phyloP scores from a whole-genome alignment of 352 stramenopile genomes.

The Elongisporangium prolatum region DNA sequence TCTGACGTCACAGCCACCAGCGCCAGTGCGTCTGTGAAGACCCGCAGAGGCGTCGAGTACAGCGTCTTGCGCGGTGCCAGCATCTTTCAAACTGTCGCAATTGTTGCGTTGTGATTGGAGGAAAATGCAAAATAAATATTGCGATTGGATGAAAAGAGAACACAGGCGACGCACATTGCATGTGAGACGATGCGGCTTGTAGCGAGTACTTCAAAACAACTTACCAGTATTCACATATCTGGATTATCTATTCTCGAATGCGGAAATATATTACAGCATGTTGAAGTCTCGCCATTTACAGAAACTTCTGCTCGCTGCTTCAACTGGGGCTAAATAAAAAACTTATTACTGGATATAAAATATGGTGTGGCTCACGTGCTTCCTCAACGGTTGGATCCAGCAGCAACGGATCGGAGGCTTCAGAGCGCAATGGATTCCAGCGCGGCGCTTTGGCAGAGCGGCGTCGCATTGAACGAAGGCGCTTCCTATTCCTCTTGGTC shows the following conservation, averaged over 20 bases:
- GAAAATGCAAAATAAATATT: background rate
- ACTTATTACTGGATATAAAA: background rate
- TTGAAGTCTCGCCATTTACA: background rate
- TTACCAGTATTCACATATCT: too few relatives aligned
- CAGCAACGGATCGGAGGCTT: background rate
- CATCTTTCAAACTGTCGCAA: conserved; percentile 21
- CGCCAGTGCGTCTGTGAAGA: conserved; percentile 54
- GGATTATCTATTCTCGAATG: background rate
- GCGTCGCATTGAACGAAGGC: background rate
- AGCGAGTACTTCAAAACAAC: too few relatives aligned
- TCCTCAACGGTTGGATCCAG: background rate
- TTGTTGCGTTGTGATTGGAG: background rate
- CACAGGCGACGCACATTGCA: background rate
- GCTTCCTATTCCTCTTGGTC: conserved; percentile 1
- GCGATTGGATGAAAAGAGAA: background rate
- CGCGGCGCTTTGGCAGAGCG: background rate
- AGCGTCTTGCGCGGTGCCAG: conserved; percentile 75
- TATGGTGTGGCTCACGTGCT: background rate
- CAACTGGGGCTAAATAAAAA: background rate
- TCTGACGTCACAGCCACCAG: conserved; percentile 23
- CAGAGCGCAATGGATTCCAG: background rate
- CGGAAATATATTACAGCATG: background rate
- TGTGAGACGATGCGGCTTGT: background rate
- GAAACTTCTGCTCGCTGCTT: background rate
- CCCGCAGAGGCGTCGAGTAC: conserved; percentile 66